Conservation (phyloP, 148 eudicot genomes). For the Fagopyrum esculentum region DNA sequence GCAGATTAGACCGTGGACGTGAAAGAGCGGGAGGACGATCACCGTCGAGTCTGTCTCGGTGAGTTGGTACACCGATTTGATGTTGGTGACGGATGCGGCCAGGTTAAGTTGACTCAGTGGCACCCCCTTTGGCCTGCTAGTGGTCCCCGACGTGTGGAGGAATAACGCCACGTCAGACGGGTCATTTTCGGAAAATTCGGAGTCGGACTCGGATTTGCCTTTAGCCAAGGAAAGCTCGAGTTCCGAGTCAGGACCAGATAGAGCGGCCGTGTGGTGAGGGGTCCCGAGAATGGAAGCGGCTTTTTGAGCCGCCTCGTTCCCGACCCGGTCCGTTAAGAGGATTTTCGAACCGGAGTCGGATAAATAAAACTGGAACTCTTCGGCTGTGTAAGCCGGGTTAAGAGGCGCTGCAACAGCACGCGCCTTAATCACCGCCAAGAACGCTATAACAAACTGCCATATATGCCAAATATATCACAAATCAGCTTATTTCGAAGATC, state of each 20-base stretch:
- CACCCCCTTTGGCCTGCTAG: constrained; percentile 94
- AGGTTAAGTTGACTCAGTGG: constrained; percentile 74
- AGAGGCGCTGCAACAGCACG: constrained; percentile 88
- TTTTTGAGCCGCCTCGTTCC: constrained; percentile 60
- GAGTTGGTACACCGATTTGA: constrained; percentile 58
- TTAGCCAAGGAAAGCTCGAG: constrained; percentile 28
- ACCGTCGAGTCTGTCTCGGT: constrained; percentile 80
- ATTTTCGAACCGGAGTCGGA: constrained; percentile 84
- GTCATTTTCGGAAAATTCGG: constrained; percentile 31
- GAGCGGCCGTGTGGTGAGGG: constrained; percentile 44
- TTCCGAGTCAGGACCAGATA: constrained; percentile 28
- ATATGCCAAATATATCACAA: background rate
- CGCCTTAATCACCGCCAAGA: constrained; percentile 75
- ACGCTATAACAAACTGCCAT: constrained; percentile 71
- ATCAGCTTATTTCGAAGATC: background rate
- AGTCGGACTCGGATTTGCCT: constrained; percentile 18
- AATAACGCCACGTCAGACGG: constrained; percentile 70
- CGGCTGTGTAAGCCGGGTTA: constrained; percentile 75
- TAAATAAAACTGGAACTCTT: constrained; percentile 85
- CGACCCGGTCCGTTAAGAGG: constrained; percentile 54
- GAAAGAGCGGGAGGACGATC: constrained; percentile 80
- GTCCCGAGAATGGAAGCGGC: constrained; percentile 59
- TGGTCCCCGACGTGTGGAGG: constrained; percentile 97
- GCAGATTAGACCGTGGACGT: constrained; percentile 77
- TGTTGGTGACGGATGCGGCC: constrained; percentile 60